phyloP scores from a whole-genome alignment of 768 basidiomycete genomes.

The Pseudohyphozyma bogoriensis region DNA sequence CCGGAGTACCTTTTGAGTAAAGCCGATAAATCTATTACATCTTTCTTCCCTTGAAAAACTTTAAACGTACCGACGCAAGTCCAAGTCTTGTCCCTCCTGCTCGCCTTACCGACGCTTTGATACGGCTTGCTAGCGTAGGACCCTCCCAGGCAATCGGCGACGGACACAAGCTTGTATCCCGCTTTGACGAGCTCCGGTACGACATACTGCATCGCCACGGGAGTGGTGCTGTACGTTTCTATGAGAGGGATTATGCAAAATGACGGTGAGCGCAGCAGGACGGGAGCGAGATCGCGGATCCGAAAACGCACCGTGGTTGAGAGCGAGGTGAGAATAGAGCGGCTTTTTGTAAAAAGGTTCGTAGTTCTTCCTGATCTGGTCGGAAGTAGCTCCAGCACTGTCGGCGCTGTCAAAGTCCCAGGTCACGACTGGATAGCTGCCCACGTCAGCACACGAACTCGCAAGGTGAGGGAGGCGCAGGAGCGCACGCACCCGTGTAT shows the following conservation, averaged over 20 bases:
- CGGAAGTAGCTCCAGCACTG: conserved; percentile 6
- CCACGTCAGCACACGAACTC: not conserved
- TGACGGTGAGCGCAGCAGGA: too few species aligned
- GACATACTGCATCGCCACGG: conserved; percentile 13
- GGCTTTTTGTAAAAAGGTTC: conserved; percentile 9
- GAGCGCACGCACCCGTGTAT: conserved; percentile 24
- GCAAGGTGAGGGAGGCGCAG: not conserved
- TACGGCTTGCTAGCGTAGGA: too few species aligned
- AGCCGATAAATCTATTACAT: too few species aligned
- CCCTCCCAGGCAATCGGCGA: conserved; percentile 27
- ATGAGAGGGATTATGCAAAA: not conserved
- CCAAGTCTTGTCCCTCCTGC: conserved; percentile 20
- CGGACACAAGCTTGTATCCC: conserved; percentile 27
- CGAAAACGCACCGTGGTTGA: conserved; percentile 29
- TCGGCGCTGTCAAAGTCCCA: conserved; percentile 30
- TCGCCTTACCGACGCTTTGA: conserved; percentile 14
- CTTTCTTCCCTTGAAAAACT: too few species aligned
- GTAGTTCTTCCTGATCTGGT: conserved; percentile 15
- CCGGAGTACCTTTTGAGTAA: too few species aligned
- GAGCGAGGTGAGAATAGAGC: conserved; percentile 18
- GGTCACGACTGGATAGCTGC: not conserved
- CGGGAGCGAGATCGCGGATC: too few species aligned
- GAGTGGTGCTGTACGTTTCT: conserved; percentile 15
- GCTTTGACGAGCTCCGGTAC: conserved; percentile 13
- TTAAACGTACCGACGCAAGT: conserved; percentile 8